Percentiles rank a stretch among this genome's conserved stretches.
Conservation (phyloP, 1,139 yeast genomes). For the Saccharomyces pastorianus region DNA sequence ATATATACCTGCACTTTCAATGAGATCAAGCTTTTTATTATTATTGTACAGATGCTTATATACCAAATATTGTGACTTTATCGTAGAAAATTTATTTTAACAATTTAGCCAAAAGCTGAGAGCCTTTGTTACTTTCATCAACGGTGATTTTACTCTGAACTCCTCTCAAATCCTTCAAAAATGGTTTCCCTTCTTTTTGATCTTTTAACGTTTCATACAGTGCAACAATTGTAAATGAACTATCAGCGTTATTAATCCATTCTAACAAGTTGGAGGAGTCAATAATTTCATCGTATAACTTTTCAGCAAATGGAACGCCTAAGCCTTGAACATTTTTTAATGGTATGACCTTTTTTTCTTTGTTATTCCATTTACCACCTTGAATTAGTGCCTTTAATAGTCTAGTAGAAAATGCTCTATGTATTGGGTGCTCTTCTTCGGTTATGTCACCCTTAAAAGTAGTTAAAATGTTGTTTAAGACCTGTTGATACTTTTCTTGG, state of each 20-base stretch:
- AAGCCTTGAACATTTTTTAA: conserved; percentile 42
- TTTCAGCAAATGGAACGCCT: conserved; percentile 57
- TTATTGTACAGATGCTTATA: conserved; percentile 1
- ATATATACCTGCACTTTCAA: neutral
- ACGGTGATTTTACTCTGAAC: conserved; percentile 39
- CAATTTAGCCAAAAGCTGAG: conserved; percentile 51
- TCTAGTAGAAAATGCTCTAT: conserved; percentile 70
- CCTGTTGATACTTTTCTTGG: conserved; percentile 38
- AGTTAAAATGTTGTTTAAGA: conserved; percentile 50
- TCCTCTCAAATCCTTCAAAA: conserved; percentile 48
- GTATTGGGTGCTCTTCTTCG: conserved; percentile 59
- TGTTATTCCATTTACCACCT: conserved; percentile 71
- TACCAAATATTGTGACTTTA: neutral
- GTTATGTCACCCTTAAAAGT: conserved; percentile 61
- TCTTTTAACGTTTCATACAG: conserved; percentile 46
- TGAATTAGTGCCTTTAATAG: conserved; percentile 71
- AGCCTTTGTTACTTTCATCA: conserved; percentile 68
- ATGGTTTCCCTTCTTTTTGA: conserved; percentile 35
- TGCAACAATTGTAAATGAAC: conserved; percentile 76
- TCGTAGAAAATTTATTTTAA: conserved; percentile 9
- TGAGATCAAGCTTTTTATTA: neutral
- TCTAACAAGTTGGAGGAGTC: conserved; percentile 41
- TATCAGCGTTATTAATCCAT: conserved; percentile 69
- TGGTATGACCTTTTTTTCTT: conserved; percentile 43
- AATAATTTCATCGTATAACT: conserved; percentile 45